phyloP scores from a whole-genome alignment of 768 basidiomycete genomes.

The Pleurotus djamor region DNA sequence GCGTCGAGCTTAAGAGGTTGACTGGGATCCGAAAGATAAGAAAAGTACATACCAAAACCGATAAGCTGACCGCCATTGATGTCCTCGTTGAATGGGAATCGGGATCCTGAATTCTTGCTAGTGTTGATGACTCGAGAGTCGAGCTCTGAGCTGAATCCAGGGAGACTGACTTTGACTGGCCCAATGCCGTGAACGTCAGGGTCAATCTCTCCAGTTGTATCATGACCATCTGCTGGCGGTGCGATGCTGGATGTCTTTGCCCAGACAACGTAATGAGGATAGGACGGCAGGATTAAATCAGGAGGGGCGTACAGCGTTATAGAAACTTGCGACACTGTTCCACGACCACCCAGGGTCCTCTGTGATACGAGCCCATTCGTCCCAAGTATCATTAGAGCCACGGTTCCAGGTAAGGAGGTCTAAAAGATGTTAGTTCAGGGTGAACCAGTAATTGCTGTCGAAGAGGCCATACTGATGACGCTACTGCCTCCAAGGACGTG shows the following conservation, averaged over 20 bases:
- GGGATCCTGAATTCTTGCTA: constrained; percentile 21
- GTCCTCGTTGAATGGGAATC: constrained; percentile 40
- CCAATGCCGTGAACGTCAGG: constrained; percentile 21
- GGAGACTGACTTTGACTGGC: constrained; percentile 20
- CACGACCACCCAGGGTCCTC: constrained; percentile 27
- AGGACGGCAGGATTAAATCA: too few relatives aligned
- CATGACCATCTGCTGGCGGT: constrained; percentile 23
- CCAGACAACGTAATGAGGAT: constrained; percentile 12
- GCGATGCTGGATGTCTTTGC: constrained; percentile 21
- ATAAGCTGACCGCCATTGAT: constrained; percentile 37
- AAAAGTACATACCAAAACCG: constrained; percentile 33
- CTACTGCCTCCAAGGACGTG: constrained; percentile 15
- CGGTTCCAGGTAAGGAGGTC: constrained; percentile 20
- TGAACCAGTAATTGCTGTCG: neutral
- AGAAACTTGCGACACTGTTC: constrained; percentile 19
- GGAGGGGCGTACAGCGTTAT: constrained; percentile 13
- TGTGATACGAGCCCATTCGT: constrained; percentile 17
- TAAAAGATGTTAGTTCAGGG: neutral
- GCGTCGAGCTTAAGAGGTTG: constrained; percentile 15
- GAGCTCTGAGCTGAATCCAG: constrained; percentile 14
- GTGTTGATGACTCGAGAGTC: constrained; percentile 19
- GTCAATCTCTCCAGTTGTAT: constrained; percentile 23
- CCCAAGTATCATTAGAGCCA: constrained; percentile 21
- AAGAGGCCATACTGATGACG: constrained; percentile 15
- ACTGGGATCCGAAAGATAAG: constrained; percentile 11